Conservation (phyloP, 176 grass and related monocot species). For the Tillandsia fasciculata region DNA sequence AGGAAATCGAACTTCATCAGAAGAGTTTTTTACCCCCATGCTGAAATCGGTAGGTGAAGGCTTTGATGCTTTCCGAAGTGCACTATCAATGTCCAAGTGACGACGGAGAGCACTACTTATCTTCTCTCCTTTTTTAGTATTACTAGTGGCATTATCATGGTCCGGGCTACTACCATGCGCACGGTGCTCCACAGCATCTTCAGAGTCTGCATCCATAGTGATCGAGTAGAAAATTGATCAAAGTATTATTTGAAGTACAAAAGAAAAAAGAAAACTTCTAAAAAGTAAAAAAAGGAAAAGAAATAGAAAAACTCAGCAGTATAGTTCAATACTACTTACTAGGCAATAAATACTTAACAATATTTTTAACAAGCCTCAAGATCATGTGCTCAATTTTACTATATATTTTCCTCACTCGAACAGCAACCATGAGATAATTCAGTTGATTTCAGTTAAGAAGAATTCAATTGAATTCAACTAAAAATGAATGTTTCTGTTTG, state of each 20-base stretch:
- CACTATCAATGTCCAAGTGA: slow-evolving; percentile 28
- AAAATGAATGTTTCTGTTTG: no score
- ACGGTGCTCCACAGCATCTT: slow-evolving; percentile 25
- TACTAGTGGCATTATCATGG: slow-evolving; percentile 20
- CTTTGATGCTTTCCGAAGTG: slow-evolving; percentile 20
- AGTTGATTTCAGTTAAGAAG: no score
- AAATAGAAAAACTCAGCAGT: no score
- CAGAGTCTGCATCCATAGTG: slow-evolving; percentile 34
- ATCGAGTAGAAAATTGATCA: slow-evolving; percentile 9
- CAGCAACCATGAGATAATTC: no score
- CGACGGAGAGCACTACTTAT: slow-evolving; percentile 27
- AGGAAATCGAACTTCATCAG: slow-evolving; percentile 40
- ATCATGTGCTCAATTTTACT: no score
- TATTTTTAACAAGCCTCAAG: no score
- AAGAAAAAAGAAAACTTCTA: slow-evolving; percentile 1
- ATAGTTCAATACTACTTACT: no score
- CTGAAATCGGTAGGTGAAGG: slow-evolving; percentile 24
- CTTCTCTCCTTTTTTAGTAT: slow-evolving; percentile 13
- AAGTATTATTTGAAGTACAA: background rate
- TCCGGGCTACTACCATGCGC: slow-evolving; percentile 18
- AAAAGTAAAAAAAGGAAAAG: no score
- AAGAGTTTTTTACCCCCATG: slow-evolving; percentile 10
- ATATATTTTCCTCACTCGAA: slow-evolving; percentile 19
- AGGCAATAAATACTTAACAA: no score
- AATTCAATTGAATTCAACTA: no score